Conservation (phyloP, 441 rosid species). For the Cnidoscolus chayamansa region DNA sequence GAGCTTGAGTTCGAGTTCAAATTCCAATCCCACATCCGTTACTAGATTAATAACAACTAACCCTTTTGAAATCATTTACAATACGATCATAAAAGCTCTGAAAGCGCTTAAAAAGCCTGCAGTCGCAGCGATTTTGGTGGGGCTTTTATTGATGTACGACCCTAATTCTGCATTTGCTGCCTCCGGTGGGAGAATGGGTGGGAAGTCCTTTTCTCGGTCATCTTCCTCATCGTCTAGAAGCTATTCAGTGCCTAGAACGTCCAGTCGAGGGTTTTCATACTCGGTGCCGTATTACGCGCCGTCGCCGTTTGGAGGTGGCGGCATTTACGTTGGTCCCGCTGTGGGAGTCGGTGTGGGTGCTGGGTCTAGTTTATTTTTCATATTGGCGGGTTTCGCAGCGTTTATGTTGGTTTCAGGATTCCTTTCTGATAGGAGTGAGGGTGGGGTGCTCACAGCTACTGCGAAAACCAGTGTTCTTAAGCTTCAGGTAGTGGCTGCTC, state of each 20-base stretch:
- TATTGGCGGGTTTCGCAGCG: conserved; percentile 72
- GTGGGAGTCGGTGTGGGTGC: conserved; percentile 77
- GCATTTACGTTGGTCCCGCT: conserved; percentile 68
- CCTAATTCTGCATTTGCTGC: conserved; percentile 65
- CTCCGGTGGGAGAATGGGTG: conserved; percentile 81
- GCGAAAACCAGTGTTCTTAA: conserved; percentile 78
- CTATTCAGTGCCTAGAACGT: conserved; percentile 49
- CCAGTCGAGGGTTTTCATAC: conserved; percentile 40
- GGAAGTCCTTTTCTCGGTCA: conserved; percentile 56
- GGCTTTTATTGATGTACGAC: conserved; percentile 52
- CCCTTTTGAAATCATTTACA: conserved; percentile 36
- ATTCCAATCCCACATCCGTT: not conserved
- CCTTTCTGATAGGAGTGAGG: conserved; percentile 62
- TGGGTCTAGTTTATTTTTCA: conserved; percentile 66
- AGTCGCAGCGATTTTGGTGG: conserved; percentile 51
- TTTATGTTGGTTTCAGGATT: conserved; percentile 79
- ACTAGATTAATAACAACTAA: not conserved
- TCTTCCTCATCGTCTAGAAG: conserved; percentile 55
- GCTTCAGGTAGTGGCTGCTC: conserved; percentile 58
- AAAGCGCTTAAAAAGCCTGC: conserved; percentile 61
- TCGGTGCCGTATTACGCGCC: conserved; percentile 71
- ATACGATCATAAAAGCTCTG: conserved; percentile 34
- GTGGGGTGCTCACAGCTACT: conserved; percentile 56
- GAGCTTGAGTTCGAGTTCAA: not conserved
- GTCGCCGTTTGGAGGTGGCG: conserved; percentile 64